phyloP scores from a whole-genome alignment of 352 stramenopile species.

The Phytopythium kandeliae region DNA sequence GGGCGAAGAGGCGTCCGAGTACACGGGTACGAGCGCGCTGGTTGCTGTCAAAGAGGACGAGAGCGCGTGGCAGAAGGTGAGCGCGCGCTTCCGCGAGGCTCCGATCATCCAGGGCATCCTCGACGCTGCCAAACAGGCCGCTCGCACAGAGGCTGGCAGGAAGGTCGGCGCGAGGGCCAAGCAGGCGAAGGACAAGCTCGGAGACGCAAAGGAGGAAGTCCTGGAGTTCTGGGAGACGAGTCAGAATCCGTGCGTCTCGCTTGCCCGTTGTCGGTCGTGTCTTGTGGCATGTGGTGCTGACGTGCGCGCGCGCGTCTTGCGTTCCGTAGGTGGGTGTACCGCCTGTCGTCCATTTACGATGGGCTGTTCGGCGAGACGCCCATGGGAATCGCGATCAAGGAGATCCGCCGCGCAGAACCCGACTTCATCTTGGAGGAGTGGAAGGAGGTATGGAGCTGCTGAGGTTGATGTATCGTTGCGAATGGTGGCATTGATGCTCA shows the following conservation, averaged over 20 bases:
- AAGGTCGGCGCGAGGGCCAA: slow-evolving; percentile 70
- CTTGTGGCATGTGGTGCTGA: not conserved
- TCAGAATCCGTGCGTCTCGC: slow-evolving; percentile 91
- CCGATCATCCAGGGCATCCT: slow-evolving; percentile 93
- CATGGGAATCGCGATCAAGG: slow-evolving; percentile 92
- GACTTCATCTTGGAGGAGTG: slow-evolving; percentile 96
- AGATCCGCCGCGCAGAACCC: slow-evolving; percentile 95
- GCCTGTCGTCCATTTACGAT: slow-evolving; percentile 97
- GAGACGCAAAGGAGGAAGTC: slow-evolving; percentile 76
- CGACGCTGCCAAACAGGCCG: slow-evolving; percentile 73
- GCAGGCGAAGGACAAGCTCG: slow-evolving; percentile 74
- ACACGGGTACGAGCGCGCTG: slow-evolving; percentile 68
- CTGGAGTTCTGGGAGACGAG: slow-evolving; percentile 97
- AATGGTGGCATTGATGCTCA: not conserved
- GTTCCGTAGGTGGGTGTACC: slow-evolving; percentile 88
- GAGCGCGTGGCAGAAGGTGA: slow-evolving; percentile 93
- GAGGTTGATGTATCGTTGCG: not conserved
- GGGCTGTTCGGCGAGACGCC: slow-evolving; percentile 96
- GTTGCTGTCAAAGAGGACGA: slow-evolving; percentile 91
- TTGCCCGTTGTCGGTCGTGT: not conserved
- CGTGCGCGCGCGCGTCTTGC: not conserved
- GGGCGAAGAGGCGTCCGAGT: slow-evolving; percentile 39
- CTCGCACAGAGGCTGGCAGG: slow-evolving; percentile 68
- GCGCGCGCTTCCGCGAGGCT: slow-evolving; percentile 90
- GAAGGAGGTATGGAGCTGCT: slow-evolving; percentile 53